A percentile compares a stretch with the other conserved stretches of the same genome.
phyloP scores from a whole-genome alignment of 495 filamentous ascomycete species.

The Durotheca rogersii region DNA sequence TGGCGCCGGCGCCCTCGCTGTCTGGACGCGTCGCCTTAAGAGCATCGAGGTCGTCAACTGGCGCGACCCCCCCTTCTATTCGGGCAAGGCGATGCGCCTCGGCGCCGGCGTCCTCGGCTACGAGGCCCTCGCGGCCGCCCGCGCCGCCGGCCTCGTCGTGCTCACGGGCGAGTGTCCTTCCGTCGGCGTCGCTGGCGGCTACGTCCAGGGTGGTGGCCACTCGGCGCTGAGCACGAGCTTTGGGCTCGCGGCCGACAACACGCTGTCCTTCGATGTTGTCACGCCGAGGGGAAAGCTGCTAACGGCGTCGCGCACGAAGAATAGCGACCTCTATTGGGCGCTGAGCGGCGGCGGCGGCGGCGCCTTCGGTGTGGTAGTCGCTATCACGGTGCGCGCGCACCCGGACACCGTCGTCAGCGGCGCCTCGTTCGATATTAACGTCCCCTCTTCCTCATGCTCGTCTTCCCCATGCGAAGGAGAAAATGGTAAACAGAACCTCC shows the following conservation, averaged over 20 bases:
- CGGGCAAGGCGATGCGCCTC: slow-evolving; percentile 41
- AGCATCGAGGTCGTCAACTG: slow-evolving; percentile 46
- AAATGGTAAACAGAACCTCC: slow-evolving; percentile 33
- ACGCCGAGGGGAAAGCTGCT: slow-evolving; percentile 50
- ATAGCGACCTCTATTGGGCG: slow-evolving; percentile 64
- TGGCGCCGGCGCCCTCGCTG: slow-evolving; percentile 49
- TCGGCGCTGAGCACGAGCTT: slow-evolving; percentile 42
- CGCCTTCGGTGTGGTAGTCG: slow-evolving; percentile 57
- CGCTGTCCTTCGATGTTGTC: slow-evolving; percentile 52
- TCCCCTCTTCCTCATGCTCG: no score
- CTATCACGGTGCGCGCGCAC: slow-evolving; percentile 43
- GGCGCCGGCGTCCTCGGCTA: slow-evolving; percentile 54
- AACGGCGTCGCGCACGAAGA: slow-evolving; percentile 44
- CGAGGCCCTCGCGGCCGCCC: slow-evolving; percentile 47
- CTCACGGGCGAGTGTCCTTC: slow-evolving; percentile 34
- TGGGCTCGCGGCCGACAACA: slow-evolving; percentile 52
- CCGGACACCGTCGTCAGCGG: slow-evolving; percentile 31
- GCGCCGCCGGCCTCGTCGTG: slow-evolving; percentile 44
- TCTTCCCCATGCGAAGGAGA: no score
- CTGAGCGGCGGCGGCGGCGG: slow-evolving; percentile 58
- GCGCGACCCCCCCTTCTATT: slow-evolving; percentile 43
- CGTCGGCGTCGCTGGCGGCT: slow-evolving; percentile 43
- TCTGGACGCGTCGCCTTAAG: slow-evolving; percentile 57
- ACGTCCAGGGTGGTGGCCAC: slow-evolving; percentile 51
- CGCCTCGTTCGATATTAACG: slow-evolving; percentile 25